phyloP scores from a whole-genome alignment of 2,329 filamentous ascomycete species.

The Aspergillus quadrilineatus region DNA sequence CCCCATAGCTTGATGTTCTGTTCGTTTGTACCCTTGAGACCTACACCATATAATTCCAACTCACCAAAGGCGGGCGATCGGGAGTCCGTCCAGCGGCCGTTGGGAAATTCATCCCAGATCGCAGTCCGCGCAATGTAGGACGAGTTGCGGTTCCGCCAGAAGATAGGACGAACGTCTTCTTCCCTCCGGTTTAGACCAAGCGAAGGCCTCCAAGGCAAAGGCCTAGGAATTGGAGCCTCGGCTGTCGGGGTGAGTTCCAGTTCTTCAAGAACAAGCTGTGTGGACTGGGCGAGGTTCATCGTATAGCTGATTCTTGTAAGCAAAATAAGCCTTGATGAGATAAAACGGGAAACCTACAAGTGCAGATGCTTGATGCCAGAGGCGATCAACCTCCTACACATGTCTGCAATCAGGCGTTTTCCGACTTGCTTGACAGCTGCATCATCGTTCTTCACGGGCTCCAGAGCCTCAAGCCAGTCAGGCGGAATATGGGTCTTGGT shows the following conservation, averaged over 20 bases:
- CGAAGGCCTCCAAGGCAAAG: constrained; percentile 95
- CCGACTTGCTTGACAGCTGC: constrained; percentile 86
- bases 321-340: not conserved
- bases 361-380: constrained; percentile 85
- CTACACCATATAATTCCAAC: constrained; percentile 89
- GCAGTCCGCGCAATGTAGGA: constrained; percentile 94
- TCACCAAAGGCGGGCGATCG: constrained; percentile 95
- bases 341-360: constrained; percentile 57
- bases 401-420: constrained; percentile 78
- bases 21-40: constrained; percentile 90
- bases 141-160: constrained; percentile 96
- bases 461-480: constrained; percentile 75
- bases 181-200: constrained; percentile 83
- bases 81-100: constrained; percentile 97
- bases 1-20: constrained; percentile 96
- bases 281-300: constrained; percentile 96
- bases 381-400: constrained; percentile 83
- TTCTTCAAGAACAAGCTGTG: constrained; percentile 90
- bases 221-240: constrained; percentile 76
- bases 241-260: constrained; percentile 75
- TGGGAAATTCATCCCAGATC: constrained; percentile 98
- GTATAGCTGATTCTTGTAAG: constrained; percentile 64
- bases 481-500: constrained; percentile 82
- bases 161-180: constrained; percentile 95
- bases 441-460: constrained; percentile 96